Percentiles rank a stretch among this genome's conserved stretches.
Conservation (phyloP, 2,329 filamentous ascomycete species). For the Diaporthe citrichinensis region DNA sequence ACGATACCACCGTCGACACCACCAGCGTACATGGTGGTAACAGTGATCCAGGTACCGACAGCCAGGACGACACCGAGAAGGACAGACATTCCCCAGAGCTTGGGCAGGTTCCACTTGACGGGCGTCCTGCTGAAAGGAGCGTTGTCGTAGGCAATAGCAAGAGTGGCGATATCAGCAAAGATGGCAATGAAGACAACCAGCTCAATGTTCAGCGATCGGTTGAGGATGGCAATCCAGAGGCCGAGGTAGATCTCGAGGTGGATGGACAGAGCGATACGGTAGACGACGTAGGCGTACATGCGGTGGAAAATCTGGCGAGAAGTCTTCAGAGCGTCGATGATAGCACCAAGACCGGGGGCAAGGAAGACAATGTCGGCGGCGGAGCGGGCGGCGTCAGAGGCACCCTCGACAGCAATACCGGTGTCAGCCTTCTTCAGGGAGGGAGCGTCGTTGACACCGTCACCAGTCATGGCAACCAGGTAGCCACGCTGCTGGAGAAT, state of each 20-base stretch:
- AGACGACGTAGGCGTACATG: conserved; percentile 97
- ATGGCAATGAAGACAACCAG: conserved; percentile 95
- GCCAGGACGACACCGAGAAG: conserved; percentile 86
- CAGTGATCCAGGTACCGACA: conserved; percentile 87
- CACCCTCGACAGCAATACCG: conserved; percentile 94
- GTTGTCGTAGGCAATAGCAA: conserved; percentile 95
- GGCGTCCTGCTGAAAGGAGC: conserved; percentile 87
- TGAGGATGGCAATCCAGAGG: conserved; percentile 91
- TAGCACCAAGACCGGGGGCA: conserved; percentile 89
- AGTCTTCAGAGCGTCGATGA: conserved; percentile 93
- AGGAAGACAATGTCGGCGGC: conserved; percentile 96
- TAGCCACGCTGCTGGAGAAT: conserved; percentile 95
- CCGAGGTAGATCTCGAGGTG: conserved; percentile 94
- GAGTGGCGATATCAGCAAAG: conserved; percentile 91
- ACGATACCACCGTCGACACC: conserved; percentile 84
- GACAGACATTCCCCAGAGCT: conserved; percentile 93
- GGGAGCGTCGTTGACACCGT: conserved; percentile 94
- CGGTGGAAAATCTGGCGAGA: conserved; percentile 96
- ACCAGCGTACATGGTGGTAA: conserved; percentile 84
- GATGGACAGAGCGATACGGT: conserved; percentile 92
- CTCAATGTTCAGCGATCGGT: conserved; percentile 86
- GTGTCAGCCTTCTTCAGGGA: conserved; percentile 97
- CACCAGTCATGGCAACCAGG: conserved; percentile 95
- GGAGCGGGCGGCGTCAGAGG: conserved; percentile 90
- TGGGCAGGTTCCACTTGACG: conserved; percentile 95